Evolutionary conservation across 2,329 filamentous ascomycete genomes (phyloP), one percentile per base, ranked within the genome.

Genomic region (Pseudophaeomoniella oleicola): DNA sequence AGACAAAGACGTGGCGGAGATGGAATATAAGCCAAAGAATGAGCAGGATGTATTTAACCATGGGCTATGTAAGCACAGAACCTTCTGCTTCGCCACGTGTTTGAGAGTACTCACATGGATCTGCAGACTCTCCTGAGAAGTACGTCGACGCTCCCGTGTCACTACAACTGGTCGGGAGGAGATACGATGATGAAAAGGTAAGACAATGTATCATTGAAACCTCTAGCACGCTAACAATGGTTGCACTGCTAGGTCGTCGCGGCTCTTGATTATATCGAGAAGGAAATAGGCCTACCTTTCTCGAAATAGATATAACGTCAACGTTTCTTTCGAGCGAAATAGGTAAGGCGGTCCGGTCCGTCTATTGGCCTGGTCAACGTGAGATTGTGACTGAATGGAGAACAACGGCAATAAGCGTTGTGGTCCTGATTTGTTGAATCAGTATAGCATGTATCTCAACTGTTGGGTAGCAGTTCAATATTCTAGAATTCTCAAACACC

Each of bases 141-240:
- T 72, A 66, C 42, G 45, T 53, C 12, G 64, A 64, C 39, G 61
- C 64, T 1, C 71, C 71, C 1, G 58, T 75, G 3, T 59, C 58
- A 10, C 46, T 75, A 39, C 70, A 75, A 46, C 47, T 75, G 15
- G 66, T 75, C 4, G 69, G 64, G 1, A 54, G 68, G 39, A 55
- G 64, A 33, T 64, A 66, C 38, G 61, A 70, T 32, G 71, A 75
- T 41, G 71, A 74, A 48, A 70, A 72, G 50, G 48, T 71, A 15
- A 14, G 30, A 14, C 6, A 32, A 9, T 32, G 6, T 10, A 9
- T 14, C 10, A 6, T 32, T n/a, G 6, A 27, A 27, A 9, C 22
- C n/a, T 27, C n/a, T n/a, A 9, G 6, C 22, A 6, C n/a, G 22
- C 22, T 27, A 6, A 9, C 22, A 6, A 6, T 9, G n/a, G 6